Conservation (phyloP, 768 basidiomycete genomes). For the Pleurotus sapidus region DNA sequence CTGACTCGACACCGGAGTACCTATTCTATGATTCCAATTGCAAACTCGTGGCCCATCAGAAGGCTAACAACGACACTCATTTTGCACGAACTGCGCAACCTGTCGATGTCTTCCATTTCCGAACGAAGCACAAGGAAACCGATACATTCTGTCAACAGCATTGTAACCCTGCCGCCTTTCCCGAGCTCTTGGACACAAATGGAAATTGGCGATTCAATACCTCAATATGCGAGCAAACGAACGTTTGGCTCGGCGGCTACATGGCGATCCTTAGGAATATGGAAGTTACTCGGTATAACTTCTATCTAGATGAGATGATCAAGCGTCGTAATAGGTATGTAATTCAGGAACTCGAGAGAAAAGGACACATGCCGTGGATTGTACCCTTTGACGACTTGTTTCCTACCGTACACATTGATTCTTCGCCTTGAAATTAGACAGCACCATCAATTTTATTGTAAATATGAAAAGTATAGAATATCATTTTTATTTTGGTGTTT, state of each 20-base stretch:
- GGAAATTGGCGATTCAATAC: slow-evolving; percentile 6
- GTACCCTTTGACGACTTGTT: too few relatives aligned
- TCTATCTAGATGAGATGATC: slow-evolving; percentile 39
- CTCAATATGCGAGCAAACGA: slow-evolving; percentile 4
- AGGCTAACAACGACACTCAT: slow-evolving; percentile 9
- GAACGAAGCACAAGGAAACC: too few relatives aligned
- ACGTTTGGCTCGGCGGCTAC: too few relatives aligned
- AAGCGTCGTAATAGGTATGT: slow-evolving; percentile 18
- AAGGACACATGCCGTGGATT: neutral
- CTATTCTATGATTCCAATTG: slow-evolving; percentile 27
- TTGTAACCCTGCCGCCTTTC: slow-evolving; percentile 12
- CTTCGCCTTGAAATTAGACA: too few relatives aligned
- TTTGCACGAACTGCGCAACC: slow-evolving; percentile 9
- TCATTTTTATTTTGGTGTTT: too few relatives aligned
- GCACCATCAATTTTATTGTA: too few relatives aligned
- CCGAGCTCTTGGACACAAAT: neutral
- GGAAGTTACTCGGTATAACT: slow-evolving; percentile 25
- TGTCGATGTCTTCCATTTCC: too few relatives aligned
- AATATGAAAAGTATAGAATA: too few relatives aligned
- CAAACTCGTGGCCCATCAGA: slow-evolving; percentile 12
- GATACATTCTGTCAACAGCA: too few relatives aligned
- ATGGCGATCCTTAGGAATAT: slow-evolving; percentile 39
- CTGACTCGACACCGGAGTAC: slow-evolving; percentile 14
- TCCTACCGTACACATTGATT: too few relatives aligned
- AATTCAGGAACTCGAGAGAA: slow-evolving; percentile 8